Base-by-base conservation (phyloP, 768 basidiomycete species). In the Cubamyces sp. region DNA sequence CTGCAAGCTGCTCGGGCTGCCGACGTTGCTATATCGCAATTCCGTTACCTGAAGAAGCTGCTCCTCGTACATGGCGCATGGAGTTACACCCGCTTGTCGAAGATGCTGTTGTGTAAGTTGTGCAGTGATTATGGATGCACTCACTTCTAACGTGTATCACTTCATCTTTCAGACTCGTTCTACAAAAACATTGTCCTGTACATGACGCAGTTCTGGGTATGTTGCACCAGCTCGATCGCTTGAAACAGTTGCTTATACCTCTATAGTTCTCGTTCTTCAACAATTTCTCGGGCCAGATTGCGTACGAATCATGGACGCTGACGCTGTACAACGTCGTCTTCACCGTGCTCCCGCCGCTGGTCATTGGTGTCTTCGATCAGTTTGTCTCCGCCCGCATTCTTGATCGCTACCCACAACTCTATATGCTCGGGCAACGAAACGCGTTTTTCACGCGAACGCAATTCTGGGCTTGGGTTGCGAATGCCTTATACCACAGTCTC, bases 171-270 rank as follows among this genome's bases (percentile, higher is more conserved):
- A 97, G 95, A 92, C 76, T 97, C 95, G 1, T 98, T 99, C 79
- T 99, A 98, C 82, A 99, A 99, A 75, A 99, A 99, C 74, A 98
- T 98, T 64, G 90, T 90, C 30, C 82, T 99, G 16, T 98, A 98
- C 75, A 94, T 99, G 93, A 97, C 95, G 23, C 93, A 96, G 64
- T 98, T 98, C 74, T 98, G 96, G 95, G 96, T 95, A 75, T 23
- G 83, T 64, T 15, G 7, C 25, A 1, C 5, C 3, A n/a, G 21
- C 19, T 1, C 16, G n/a, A 57, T 39, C 2, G 15, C 15, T 12
- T 30, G 23, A 26, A 37, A 18, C 41, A 19, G 41, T 21, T 14
- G 6, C 42, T 40, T 1, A 21, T 60, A 69, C 46, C 12, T 42
- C 41, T 18, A 12, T 37, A 98, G 96, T 99, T 87, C 75, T 97